Percentiles rank a stretch among this genome's conserved stretches.
Conservation (phyloP, 2,329 filamentous ascomycete species). For the Esteya vermicola region DNA sequence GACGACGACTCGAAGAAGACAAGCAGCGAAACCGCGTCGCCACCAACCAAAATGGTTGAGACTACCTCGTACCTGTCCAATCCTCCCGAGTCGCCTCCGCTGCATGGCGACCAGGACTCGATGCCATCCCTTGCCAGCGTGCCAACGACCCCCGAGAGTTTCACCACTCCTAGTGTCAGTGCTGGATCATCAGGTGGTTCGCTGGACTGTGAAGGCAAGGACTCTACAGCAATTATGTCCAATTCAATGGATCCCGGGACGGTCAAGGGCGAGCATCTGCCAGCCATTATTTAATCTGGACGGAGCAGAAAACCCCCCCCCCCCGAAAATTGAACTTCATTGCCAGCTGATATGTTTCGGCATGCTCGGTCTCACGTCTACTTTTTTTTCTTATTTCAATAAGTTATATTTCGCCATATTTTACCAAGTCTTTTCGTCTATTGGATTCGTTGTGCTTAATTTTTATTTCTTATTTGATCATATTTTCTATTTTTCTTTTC, state of each 20-base stretch:
- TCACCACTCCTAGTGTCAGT: conserved; percentile 48
- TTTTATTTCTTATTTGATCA: too few species aligned
- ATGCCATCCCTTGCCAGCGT: conserved; percentile 56
- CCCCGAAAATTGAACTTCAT: too few species aligned
- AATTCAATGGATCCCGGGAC: not conserved
- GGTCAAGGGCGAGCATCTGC: not conserved
- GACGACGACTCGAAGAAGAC: not conserved
- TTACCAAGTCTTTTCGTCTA: too few species aligned
- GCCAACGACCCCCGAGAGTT: conserved; percentile 55
- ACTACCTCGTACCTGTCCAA: too few species aligned
- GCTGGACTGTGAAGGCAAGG: conserved; percentile 1
- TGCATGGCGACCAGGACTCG: conserved; percentile 33
- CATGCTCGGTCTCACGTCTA: too few species aligned
- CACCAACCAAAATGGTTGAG: too few species aligned
- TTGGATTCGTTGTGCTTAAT: too few species aligned
- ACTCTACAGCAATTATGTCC: not conserved
- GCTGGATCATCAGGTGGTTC: conserved; percentile 32
- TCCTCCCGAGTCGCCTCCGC: conserved; percentile 22
- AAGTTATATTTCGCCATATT: too few species aligned
- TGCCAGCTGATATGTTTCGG: not conserved
- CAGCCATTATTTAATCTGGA: too few species aligned
- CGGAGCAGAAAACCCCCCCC: too few species aligned
- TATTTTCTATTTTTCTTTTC: not conserved
- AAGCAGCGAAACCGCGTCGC: conserved; percentile 10
- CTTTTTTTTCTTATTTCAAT: not conserved